Evolutionary conservation across 164 flowering plant species (phyloP).

Genomic region (Buxus sempervirens): DNA sequence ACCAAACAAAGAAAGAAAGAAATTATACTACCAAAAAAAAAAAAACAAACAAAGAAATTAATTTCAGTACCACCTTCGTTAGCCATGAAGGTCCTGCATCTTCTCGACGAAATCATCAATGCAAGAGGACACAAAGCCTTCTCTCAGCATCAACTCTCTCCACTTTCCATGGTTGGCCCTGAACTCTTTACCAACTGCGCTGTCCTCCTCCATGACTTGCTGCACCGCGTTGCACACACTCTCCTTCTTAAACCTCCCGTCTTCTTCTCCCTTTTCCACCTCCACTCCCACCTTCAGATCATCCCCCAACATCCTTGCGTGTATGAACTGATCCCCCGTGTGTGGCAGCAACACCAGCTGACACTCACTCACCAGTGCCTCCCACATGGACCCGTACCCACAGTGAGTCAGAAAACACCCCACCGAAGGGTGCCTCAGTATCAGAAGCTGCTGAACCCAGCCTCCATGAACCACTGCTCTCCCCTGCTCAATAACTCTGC

Average conservation of each 20-base stretch:
- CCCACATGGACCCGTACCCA: conserved; percentile 35
- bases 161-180: not conserved
- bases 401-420: conserved; percentile 29
- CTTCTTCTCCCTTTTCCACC: not conserved
- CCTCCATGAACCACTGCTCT: conserved; percentile 46
- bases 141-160: not conserved
- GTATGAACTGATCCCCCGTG: not conserved
- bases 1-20: too few species aligned
- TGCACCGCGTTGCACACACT: not conserved
- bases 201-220: not conserved
- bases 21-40: too few species aligned
- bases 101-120: not conserved
- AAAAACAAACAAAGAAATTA: too few species aligned
- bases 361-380: conserved; percentile 30
- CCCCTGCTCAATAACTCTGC: conserved; percentile 25
- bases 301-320: not conserved
- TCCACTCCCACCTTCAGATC: not conserved
- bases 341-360: not conserved
- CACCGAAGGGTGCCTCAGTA: conserved; percentile 33
- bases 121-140: not conserved
- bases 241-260: not conserved
- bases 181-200: not conserved
- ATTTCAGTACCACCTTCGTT: too few species aligned
- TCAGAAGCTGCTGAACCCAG: conserved; percentile 38
- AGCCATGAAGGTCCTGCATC: not conserved